Evolutionary conservation across 768 basidiomycete species (phyloP), one percentile per base, ranked within the genome.

Genomic region (Cubamyces lactineus): DNA sequence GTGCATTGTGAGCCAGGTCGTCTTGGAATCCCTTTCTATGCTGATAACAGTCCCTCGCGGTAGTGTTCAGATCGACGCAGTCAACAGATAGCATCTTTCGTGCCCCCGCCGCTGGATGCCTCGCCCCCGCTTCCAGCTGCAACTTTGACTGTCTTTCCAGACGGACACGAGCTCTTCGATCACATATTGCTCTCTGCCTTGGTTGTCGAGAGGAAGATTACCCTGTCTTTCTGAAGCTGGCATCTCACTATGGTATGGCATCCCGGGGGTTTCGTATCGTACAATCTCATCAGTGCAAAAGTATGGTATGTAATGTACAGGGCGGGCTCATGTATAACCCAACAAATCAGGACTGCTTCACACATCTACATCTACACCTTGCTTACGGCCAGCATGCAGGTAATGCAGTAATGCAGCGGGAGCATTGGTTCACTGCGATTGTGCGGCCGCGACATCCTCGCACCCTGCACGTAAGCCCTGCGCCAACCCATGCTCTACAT

Each of bases 401-500:
- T 11, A 9, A 34, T 34, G 34, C 5, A 34, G 34, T 34, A 34
- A n/a, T n/a, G n/a, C n/a, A n/a, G n/a, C n/a, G 9, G 34, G 5
- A 34, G 34, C 34, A 7, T 34, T 11, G 34, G 9, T 1, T 34
- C 34, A 11, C 34, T 34, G 9, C 34, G 34, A 34, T 34, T 34
- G 34, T 6, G 40, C 40, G 2, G 28, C 57, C 16, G 57, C 49
- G 13, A 51, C 4, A 16, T 59, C 57, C 2, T 40, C 57, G 13
- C 15, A 9, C 5, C 39, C 57, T 2, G 49, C 49, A 2, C 49
- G 49, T 41, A 59, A 16, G 12, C 82, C 89, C 67, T 91, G 87
- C 7, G 76, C 71, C 60, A 87, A 85, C 7, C 86, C 88, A 70
- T 89, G 87, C 60, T 85, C 86, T 83, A 41, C 34, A 24, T 7